phyloP scores from a whole-genome alignment of 306 rosid genomes.

The Rosa chinensis region DNA sequence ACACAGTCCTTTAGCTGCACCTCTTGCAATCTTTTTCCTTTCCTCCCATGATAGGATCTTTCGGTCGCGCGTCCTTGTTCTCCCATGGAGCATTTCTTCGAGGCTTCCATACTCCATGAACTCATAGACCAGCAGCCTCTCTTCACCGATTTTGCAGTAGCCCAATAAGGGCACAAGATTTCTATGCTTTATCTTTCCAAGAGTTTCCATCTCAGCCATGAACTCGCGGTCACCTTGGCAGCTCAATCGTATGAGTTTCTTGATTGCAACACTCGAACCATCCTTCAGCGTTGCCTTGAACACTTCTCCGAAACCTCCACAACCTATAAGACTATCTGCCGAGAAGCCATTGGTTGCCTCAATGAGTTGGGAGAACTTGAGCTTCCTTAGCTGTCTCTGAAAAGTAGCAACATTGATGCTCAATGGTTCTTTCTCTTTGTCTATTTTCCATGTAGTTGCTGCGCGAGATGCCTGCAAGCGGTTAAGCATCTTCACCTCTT shows the following conservation, averaged over 20 bases:
- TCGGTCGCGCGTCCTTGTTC: conserved; percentile 53
- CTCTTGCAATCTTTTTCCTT: conserved; percentile 87
- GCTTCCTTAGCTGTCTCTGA: conserved; percentile 93
- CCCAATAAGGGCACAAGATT: conserved; percentile 89
- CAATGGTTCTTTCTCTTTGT: conserved; percentile 86
- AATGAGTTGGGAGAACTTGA: conserved; percentile 88
- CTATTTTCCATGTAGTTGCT: conserved; percentile 96
- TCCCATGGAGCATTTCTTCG: conserved; percentile 95
- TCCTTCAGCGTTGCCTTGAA: conserved; percentile 90
- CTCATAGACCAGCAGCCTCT: conserved; percentile 91
- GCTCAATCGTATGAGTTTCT: conserved; percentile 85
- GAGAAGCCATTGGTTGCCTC: conserved; percentile 99
- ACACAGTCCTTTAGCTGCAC: conserved; percentile 94
- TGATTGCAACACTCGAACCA: conserved; percentile 91
- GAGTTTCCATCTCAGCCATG: conserved; percentile 99
- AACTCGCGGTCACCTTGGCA: conserved; percentile 96
- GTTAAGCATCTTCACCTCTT: conserved; percentile 88
- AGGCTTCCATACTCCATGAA: conserved; percentile 97
- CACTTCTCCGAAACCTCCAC: conserved; percentile 98
- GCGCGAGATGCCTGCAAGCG: conserved; percentile 88
- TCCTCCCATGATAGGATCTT: conserved; percentile 83
- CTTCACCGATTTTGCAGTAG: conserved; percentile 93
- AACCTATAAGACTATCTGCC: conserved; percentile 88
- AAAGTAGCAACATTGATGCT: conserved; percentile 97
- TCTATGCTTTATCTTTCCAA: conserved; percentile 89